Evolutionary conservation across 257 asterid genomes (phyloP).

Genomic region (Rauvolfia tetraphylla): DNA sequence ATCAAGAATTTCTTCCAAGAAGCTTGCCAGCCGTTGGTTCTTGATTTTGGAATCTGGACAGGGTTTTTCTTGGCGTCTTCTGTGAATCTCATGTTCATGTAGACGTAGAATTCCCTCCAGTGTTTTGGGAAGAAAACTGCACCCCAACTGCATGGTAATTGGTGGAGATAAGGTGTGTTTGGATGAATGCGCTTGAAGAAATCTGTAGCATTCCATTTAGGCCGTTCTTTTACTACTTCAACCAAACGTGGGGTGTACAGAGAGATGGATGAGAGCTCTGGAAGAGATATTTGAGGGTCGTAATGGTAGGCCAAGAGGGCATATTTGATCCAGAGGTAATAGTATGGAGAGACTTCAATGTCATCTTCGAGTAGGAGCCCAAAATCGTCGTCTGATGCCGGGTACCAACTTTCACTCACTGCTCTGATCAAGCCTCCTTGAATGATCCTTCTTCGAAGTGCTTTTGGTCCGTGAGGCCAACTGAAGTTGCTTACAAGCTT

Average conservation of each 20-base stretch:
- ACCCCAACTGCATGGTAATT: slow-evolving; percentile 95
- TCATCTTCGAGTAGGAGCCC: slow-evolving; percentile 91
- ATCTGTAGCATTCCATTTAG: slow-evolving; percentile 85
- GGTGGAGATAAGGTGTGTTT: slow-evolving; percentile 94
- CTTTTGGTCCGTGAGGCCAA: slow-evolving; percentile 89
- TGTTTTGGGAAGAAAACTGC: slow-evolving; percentile 93
- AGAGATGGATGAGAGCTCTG: slow-evolving; percentile 81
- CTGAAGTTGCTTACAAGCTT: slow-evolving; percentile 59
- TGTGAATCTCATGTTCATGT: slow-evolving; percentile 93
- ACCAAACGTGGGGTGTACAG: slow-evolving; percentile 87
- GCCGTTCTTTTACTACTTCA: slow-evolving; percentile 93
- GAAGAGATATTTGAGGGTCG: slow-evolving; percentile 80
- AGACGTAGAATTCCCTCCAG: slow-evolving; percentile 88
- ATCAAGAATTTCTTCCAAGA: slow-evolving; percentile 96
- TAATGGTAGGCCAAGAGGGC: slow-evolving; percentile 79
- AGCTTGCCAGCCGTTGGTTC: slow-evolving; percentile 99
- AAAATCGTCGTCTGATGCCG: slow-evolving; percentile 75
- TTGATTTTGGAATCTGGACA: slow-evolving; percentile 86
- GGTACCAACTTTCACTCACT: slow-evolving; percentile 95
- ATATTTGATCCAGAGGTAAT: slow-evolving; percentile 87
- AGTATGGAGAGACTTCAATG: slow-evolving; percentile 88
- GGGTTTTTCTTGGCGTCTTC: slow-evolving; percentile 82
- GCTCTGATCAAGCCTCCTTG: slow-evolving; percentile 95
- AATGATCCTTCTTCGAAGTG: slow-evolving; percentile 70
- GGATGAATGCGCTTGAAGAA: slow-evolving; percentile 74